These are phyloP conservation scores for Penicillium desertorum DNA, from an alignment of 495 filamentous ascomycete genomes.

Conservation along the genomic window DNA sequence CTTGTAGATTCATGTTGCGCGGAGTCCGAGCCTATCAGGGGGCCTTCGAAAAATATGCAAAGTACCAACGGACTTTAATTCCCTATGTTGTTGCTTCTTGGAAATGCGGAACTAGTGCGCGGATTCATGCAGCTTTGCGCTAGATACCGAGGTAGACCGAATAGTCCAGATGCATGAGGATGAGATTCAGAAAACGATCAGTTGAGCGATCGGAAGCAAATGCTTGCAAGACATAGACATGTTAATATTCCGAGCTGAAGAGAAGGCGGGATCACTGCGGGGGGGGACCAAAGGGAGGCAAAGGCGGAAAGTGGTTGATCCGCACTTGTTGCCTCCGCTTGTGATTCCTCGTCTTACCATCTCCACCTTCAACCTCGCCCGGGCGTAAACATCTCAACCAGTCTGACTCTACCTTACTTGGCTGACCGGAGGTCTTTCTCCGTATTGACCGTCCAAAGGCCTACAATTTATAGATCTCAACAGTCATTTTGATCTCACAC, in stretches of 20 bases:
- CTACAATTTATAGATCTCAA: slow-evolving; percentile 4
- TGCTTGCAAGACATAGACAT: slow-evolving; percentile 1
- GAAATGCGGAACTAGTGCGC: slow-evolving; percentile 15
- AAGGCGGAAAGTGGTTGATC: slow-evolving; percentile 31
- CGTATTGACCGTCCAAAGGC: slow-evolving; percentile 8
- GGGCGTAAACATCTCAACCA: background rate
- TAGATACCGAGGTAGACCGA: slow-evolving; percentile 28
- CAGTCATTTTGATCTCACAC: background rate
- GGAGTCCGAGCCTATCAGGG: background rate
- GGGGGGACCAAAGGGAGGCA: slow-evolving; percentile 7
- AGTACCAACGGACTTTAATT: background rate
- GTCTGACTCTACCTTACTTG: slow-evolving; percentile 5
- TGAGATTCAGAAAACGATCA: slow-evolving; percentile 12
- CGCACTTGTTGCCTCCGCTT: slow-evolving; percentile 20
- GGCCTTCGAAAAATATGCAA: background rate
- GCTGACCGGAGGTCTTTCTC: slow-evolving; percentile 9
- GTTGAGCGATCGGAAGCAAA: slow-evolving; percentile 1
- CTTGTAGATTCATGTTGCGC: slow-evolving; percentile 34
- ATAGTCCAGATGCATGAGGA: slow-evolving; percentile 23
- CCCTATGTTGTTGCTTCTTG: slow-evolving; percentile 4
- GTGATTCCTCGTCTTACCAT: slow-evolving; percentile 10
- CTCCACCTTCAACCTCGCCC: slow-evolving; percentile 4
- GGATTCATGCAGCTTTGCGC: slow-evolving; percentile 18
- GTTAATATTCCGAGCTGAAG: background rate
- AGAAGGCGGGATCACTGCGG: slow-evolving; percentile 21